A percentile compares a stretch with the other conserved stretches of the same genome.
phyloP scores from a whole-genome alignment of 495 filamentous ascomycete genomes.

The Tuber microsphaerosporum region DNA sequence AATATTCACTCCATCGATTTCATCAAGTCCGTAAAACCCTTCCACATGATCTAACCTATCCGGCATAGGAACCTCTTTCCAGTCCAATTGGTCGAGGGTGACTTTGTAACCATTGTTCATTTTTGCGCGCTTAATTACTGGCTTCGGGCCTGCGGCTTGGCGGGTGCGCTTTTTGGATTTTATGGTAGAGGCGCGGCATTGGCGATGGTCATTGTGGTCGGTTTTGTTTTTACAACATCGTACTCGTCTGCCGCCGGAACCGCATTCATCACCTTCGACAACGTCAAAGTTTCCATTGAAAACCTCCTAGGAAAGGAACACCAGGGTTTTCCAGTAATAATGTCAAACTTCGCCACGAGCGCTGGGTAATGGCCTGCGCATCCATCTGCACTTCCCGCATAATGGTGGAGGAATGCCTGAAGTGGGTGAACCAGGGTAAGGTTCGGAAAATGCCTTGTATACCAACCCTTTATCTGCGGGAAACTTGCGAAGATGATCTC shows the following conservation, averaged over 20 bases:
- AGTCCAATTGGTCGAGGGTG: slow-evolving; percentile 62
- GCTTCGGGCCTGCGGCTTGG: neutral
- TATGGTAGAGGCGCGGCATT: neutral
- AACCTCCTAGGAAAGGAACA: slow-evolving; percentile 77
- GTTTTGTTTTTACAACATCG: slow-evolving; percentile 49
- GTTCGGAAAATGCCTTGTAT: slow-evolving; percentile 74
- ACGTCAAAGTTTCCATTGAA: slow-evolving; percentile 74
- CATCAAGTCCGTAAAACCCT: slow-evolving; percentile 88
- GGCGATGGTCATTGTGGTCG: neutral
- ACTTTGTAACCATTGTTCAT: slow-evolving; percentile 37
- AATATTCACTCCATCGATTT: slow-evolving; percentile 83
- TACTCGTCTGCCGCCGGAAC: slow-evolving; percentile 77
- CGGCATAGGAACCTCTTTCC: slow-evolving; percentile 74
- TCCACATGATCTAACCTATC: slow-evolving; percentile 86
- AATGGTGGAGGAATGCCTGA: slow-evolving; percentile 76
- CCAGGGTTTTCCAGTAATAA: slow-evolving; percentile 83
- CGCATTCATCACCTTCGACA: slow-evolving; percentile 74
- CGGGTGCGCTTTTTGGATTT: neutral
- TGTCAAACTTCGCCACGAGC: slow-evolving; percentile 68
- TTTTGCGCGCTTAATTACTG: slow-evolving; percentile 3
- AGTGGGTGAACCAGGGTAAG: slow-evolving; percentile 84
- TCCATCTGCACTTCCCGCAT: slow-evolving; percentile 59
- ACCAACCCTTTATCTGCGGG: slow-evolving; percentile 78
- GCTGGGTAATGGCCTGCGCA: slow-evolving; percentile 53
- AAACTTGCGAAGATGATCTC: slow-evolving; percentile 88